Percentiles rank a stretch among this genome's conserved stretches.
Conservation (phyloP, 176 grass and related monocot genomes). For the Carex cristatella region DNA sequence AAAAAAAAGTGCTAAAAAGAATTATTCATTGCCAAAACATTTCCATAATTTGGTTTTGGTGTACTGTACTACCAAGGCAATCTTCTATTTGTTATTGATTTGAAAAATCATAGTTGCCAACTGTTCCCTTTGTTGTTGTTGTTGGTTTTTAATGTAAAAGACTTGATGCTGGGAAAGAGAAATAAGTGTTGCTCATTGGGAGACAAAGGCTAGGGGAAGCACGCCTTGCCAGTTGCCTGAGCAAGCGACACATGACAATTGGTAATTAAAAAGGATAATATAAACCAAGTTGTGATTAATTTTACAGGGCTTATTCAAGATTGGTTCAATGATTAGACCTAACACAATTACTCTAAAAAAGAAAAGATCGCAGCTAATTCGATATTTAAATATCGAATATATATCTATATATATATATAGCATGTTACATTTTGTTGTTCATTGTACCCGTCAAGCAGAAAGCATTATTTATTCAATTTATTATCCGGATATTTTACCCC, state of each 20-base stretch:
- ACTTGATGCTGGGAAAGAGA: not conserved
- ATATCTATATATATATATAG: no score
- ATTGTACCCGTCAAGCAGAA: not conserved
- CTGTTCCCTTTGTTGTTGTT: not conserved
- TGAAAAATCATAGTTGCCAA: no score
- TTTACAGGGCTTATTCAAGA: not conserved
- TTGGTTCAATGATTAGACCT: slow-evolving; percentile 7
- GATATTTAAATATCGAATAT: not conserved
- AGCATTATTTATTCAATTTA: not conserved
- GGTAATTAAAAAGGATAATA: not conserved
- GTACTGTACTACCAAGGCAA: no score
- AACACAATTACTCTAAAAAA: not conserved
- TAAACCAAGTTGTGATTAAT: slow-evolving; percentile 4
- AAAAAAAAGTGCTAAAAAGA: no score
- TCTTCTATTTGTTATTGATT: no score
- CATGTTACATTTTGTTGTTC: not conserved
- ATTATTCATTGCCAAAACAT: no score
- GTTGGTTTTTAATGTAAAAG: not conserved
- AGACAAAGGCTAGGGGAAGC: not conserved
- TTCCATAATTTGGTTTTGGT: no score
- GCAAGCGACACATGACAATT: not conserved
- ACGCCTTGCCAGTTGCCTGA: not conserved
- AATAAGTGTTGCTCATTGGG: not conserved
- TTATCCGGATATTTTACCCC: not conserved
- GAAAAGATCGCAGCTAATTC: not conserved